These are phyloP conservation scores for Trichoderma gamsii DNA, from an alignment of 495 filamentous ascomycete species.

Conservation along the genomic window DNA sequence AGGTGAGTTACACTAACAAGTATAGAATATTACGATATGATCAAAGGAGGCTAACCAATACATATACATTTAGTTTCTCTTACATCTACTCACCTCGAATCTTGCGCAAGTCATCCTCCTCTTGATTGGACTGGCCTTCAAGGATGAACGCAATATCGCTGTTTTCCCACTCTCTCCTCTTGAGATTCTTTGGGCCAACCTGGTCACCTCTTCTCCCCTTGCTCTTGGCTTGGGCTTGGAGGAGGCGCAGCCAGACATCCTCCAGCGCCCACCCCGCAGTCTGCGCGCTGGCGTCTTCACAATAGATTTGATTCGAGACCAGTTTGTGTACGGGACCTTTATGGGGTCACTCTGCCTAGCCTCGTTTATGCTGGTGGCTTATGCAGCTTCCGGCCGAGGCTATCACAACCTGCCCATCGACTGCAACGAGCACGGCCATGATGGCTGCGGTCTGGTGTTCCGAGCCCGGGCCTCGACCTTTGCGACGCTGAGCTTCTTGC, in stretches of 20 bases:
- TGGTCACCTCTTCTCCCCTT: conserved; percentile 53
- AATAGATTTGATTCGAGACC: conserved; percentile 51
- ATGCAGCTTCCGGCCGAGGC: conserved; percentile 31
- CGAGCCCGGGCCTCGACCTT: conserved; percentile 67
- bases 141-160: conserved; percentile 42
- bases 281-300: conserved; percentile 50
- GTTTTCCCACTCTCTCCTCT: conserved; percentile 53
- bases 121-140: conserved; percentile 52
- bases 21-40: neutral
- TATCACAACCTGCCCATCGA: conserved; percentile 32
- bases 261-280: conserved; percentile 47
- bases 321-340: conserved; percentile 52
- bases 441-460: conserved; percentile 45
- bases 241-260: conserved; percentile 50
- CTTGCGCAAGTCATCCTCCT: conserved; percentile 51
- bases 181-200: conserved; percentile 57
- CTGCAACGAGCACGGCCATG: conserved; percentile 46
- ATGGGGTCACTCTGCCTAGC: conserved; percentile 51
- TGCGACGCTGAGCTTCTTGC: conserved; percentile 54
- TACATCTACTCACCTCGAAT: conserved; percentile 54
- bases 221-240: conserved; percentile 55
- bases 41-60: neutral
- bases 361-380: conserved; percentile 47
- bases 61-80: conserved; percentile 38
- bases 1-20: conserved; percentile 27